Base-by-base conservation (phyloP, 1,284 basidiomycete genomes). In the Ustilago lituana region DNA sequence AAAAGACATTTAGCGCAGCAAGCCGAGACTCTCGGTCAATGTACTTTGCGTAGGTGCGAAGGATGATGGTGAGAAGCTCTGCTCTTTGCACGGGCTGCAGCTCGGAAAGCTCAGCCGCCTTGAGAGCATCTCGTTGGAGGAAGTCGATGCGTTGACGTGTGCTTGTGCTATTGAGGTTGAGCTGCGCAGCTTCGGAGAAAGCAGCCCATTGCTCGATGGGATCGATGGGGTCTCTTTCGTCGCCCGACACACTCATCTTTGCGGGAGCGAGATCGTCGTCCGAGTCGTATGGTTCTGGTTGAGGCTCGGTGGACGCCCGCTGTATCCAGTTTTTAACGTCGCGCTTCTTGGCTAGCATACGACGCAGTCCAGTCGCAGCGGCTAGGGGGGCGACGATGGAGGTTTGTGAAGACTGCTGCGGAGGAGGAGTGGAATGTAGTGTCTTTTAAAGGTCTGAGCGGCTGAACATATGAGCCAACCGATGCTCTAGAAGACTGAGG, bases 1-100 rank as follows among this genome's bases (percentile, higher is more conserved):
- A 85, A 1, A 87, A 87, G 31, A 91, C 86, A 1, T 83, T 82
- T 66, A 92, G 88, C 0, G 91, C 89, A 4, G 89, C 89, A 45
- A 88, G 85, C 56, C 89, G 85, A 2, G 92, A 93, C 48, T 85
- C 79, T 2, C 86, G 83, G 79, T 94, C 92, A 40, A 87, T 84
- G 84, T 93, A 93, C 71, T 89, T 88, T 12, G 90, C 86, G 78
- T 91, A 90, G 0, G 90, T 92, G 39, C 88, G 83, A 1, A 89
- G 89, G 41, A 93, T 83, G 1, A 92, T 83, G 63, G 86, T 85
- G 81, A 93, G 89, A 26, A 94, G 80, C 75, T 92, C 91, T 80
- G 89, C 79, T 17, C 85, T 85, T 77, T 92, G 89, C 0, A 86
- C 84, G 32, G 89, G 83, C 43, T 84, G 85, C 44, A 92, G 84